A percentile compares a stretch with the other conserved stretches of the same genome.
Evolutionary conservation across 2,329 filamentous ascomycete genomes (phyloP).

Genomic region (Cadophora sp.): DNA sequence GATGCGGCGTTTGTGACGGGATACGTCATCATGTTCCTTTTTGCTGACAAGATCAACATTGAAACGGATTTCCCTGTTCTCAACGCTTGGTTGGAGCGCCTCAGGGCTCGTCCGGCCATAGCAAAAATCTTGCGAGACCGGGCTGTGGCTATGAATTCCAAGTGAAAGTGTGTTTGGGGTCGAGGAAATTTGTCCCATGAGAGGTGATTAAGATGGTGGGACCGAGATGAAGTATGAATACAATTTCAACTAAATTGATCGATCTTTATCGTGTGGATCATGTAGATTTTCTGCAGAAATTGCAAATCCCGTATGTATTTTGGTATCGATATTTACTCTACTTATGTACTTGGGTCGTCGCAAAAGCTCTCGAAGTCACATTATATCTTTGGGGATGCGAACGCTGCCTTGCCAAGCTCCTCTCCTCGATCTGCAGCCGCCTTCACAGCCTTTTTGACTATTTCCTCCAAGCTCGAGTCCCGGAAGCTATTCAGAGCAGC

Average conservation of each 20-base stretch:
- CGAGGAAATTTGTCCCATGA: not conserved
- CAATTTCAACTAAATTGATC: not conserved
- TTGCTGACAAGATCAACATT: not conserved
- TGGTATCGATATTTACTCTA: too few relatives aligned
- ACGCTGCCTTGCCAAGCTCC: slow-evolving; percentile 17
- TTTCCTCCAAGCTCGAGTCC: slow-evolving; percentile 13
- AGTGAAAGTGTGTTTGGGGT: not conserved
- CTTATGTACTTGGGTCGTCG: too few relatives aligned
- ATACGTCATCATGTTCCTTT: not conserved
- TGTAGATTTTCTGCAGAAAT: not conserved
- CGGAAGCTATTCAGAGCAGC: slow-evolving; percentile 22
- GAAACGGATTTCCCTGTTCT: not conserved
- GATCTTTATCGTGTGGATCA: not conserved
- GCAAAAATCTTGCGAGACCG: not conserved
- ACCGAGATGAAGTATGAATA: not conserved
- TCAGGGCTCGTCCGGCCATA: not conserved
- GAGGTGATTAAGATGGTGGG: not conserved
- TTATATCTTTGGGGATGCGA: not conserved
- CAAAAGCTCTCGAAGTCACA: not conserved
- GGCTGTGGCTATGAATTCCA: not conserved
- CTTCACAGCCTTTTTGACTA: slow-evolving; percentile 21
- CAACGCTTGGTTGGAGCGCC: not conserved
- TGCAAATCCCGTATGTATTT: not conserved
- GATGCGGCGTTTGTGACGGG: slow-evolving; percentile 42
- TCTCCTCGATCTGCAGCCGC: slow-evolving; percentile 21